Conservation (phyloP, 2,329 filamentous ascomycete genomes). For the Colletotrichum sidae region DNA sequence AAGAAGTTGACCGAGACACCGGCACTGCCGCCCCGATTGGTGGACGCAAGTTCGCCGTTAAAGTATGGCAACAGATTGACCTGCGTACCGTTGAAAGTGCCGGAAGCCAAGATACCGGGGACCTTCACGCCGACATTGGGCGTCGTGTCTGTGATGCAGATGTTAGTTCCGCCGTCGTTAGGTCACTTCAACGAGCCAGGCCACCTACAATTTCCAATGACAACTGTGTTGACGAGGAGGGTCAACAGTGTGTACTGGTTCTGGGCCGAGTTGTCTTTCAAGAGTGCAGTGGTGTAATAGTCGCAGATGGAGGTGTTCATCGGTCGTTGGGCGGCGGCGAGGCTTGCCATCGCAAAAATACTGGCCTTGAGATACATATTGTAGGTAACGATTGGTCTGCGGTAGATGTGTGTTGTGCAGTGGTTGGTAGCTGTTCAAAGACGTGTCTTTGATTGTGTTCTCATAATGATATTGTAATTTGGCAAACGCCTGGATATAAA, state of each 20-base stretch:
- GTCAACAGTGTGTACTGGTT: conserved; percentile 69
- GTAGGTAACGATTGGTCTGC: too few relatives aligned
- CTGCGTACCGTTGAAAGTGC: conserved; percentile 59
- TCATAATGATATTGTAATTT: too few relatives aligned
- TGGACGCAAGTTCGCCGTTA: conserved; percentile 63
- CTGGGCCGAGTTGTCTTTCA: conserved; percentile 68
- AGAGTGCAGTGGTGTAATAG: conserved; percentile 71
- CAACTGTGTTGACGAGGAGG: conserved; percentile 70
- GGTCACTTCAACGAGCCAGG: not conserved
- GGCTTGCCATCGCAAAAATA: too few relatives aligned
- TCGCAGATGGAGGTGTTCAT: conserved; percentile 67
- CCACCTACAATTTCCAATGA: conserved; percentile 69
- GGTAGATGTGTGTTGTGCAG: too few relatives aligned
- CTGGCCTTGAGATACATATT: too few relatives aligned
- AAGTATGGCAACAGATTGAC: conserved; percentile 73
- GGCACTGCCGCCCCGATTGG: conserved; percentile 59
- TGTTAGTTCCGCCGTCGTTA: not conserved
- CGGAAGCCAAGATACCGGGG: conserved; percentile 66
- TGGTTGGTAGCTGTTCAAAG: too few relatives aligned
- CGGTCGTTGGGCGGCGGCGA: conserved; percentile 57
- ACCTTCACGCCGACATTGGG: conserved; percentile 65
- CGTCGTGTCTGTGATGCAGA: conserved; percentile 54
- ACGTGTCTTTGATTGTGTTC: too few relatives aligned
- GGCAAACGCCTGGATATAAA: too few relatives aligned
- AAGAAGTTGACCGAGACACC: conserved; percentile 69